These are phyloP conservation scores for Beta corolliflora DNA, from an alignment of 179 eudicot genomes.

Conservation along the genomic window DNA sequence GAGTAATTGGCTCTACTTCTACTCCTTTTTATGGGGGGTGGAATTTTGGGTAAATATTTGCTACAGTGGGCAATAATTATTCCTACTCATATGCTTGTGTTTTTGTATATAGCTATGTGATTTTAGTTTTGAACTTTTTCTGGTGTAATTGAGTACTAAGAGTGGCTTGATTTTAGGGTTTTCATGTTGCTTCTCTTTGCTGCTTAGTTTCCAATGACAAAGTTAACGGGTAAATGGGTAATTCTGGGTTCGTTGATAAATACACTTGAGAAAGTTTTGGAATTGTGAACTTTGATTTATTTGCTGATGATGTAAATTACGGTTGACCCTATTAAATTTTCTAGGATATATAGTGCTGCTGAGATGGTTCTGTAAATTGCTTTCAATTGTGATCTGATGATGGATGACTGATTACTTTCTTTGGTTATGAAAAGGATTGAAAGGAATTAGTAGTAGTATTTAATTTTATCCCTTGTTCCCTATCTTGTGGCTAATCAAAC, in stretches of 20 bases:
- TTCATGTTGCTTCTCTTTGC: neutral
- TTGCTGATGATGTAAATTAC: neutral
- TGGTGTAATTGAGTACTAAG: neutral
- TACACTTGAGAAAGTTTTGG: neutral
- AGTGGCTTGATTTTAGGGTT: neutral
- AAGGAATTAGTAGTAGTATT: no score
- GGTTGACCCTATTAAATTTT: neutral
- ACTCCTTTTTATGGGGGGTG: neutral
- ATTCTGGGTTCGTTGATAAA: slow-evolving; percentile 7
- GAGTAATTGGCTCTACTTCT: neutral
- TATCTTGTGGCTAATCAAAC: no score
- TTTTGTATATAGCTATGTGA: neutral
- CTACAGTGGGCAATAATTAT: neutral
- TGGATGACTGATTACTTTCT: no score
- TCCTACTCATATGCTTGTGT: neutral
- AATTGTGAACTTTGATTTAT: slow-evolving; percentile 6
- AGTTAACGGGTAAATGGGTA: slow-evolving; percentile 5
- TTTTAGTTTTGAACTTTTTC: neutral
- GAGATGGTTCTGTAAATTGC: no score
- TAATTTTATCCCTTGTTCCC: no score
- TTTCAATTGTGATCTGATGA: no score
- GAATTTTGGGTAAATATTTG: neutral
- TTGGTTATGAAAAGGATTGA: no score
- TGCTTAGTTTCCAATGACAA: slow-evolving; percentile 1
- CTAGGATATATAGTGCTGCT: neutral